A percentile compares a stretch with the other conserved stretches of the same genome.
Conservation (phyloP, 2,329 filamentous ascomycete species). For the Aspergillus tubingensis region DNA sequence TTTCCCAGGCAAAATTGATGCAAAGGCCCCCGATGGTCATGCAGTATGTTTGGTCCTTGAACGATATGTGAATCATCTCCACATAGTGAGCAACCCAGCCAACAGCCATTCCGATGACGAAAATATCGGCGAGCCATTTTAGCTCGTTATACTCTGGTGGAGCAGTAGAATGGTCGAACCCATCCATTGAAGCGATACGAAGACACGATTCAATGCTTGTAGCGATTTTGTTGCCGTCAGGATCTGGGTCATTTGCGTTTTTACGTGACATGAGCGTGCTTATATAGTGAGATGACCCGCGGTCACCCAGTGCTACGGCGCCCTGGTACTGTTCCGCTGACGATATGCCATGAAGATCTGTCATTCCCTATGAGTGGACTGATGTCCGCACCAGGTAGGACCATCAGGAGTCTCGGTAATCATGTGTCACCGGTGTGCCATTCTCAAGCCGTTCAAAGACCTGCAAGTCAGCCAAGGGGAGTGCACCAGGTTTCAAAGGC, state of each 20-base stretch:
- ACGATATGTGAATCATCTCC: conserved; percentile 18
- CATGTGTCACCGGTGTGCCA: conserved; percentile 4
- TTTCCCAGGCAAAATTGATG: conserved; percentile 23
- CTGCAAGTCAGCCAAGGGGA: conserved; percentile 5
- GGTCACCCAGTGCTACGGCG: neutral
- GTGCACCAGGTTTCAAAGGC: neutral
- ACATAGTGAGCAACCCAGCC: conserved; percentile 21
- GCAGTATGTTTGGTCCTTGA: conserved; percentile 18
- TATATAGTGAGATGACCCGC: neutral
- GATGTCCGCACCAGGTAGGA: neutral
- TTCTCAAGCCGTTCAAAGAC: neutral
- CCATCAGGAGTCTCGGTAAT: neutral
- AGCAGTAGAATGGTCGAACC: neutral
- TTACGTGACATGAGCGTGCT: neutral
- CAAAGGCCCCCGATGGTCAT: conserved; percentile 21
- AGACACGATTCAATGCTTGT: neutral
- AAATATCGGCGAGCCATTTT: conserved; percentile 11
- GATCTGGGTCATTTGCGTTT: neutral
- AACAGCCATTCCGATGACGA: conserved; percentile 13
- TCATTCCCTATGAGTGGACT: neutral
- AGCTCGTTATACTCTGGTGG: conserved; percentile 5
- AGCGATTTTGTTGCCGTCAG: neutral
- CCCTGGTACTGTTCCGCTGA: neutral
- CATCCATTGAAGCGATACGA: conserved; percentile 4
- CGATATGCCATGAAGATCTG: neutral